These are phyloP conservation scores for Dionaea muscipula DNA, from an alignment of 179 eudicot genomes.

Conservation along the genomic window DNA sequence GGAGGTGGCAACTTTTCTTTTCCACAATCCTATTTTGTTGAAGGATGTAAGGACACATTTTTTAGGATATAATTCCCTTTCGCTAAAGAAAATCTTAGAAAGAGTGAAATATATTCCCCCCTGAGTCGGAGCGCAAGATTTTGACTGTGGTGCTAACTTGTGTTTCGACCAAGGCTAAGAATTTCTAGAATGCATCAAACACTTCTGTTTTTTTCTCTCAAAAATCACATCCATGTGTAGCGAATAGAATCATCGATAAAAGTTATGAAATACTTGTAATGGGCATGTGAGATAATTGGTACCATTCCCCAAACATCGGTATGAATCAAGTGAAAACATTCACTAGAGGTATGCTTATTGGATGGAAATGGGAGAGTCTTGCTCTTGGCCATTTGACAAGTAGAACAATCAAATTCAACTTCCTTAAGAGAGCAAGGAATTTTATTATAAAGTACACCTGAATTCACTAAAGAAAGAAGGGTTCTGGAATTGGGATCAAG, in stretches of 20 bases:
- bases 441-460: too few species aligned
- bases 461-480: too few species aligned
- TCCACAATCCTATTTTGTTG: not conserved
- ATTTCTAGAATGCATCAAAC: not conserved
- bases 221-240: too few species aligned
- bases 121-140: too few species aligned
- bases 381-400: conserved; percentile 12
- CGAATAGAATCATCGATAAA: too few species aligned
- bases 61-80: conserved; percentile 1
- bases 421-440: too few species aligned
- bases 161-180: not conserved
- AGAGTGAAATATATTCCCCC: too few species aligned
- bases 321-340: too few species aligned
- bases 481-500: too few species aligned
- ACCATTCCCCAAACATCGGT: conserved; percentile 1
- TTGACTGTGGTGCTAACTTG: conserved; percentile 3
- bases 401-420: too few species aligned
- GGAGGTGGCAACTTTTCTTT: not conserved
- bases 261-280: too few species aligned
- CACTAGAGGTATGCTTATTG: not conserved
- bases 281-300: not conserved
- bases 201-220: not conserved
- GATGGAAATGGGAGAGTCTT: conserved; percentile 10
- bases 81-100: too few species aligned
- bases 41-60: not conserved